Evolutionary conservation across 148 eudicot genomes (phyloP).

Genomic region (Heliamphora exappendiculata): DNA sequence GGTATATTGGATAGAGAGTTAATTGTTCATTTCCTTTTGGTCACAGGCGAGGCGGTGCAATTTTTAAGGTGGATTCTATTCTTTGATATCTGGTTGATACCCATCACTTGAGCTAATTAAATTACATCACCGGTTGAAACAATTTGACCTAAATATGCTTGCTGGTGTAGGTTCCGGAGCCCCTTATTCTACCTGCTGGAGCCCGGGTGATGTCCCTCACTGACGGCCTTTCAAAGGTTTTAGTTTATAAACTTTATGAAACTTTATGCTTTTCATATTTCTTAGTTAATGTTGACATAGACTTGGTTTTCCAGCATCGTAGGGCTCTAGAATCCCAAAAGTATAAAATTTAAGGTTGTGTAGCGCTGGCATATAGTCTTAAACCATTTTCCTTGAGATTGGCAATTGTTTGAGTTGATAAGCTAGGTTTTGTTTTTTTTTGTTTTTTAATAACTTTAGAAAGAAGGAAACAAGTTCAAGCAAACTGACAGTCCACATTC

Average conservation of each 20-base stretch:
- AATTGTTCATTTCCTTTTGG: constrained; percentile 13
- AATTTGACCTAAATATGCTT: constrained; percentile 7
- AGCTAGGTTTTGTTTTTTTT: neutral
- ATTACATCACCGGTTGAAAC: constrained; percentile 2
- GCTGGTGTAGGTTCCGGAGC: constrained; percentile 76
- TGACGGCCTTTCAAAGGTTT: constrained; percentile 91
- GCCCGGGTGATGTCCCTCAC: constrained; percentile 99
- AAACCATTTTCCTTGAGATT: neutral
- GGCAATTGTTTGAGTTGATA: constrained; percentile 1
- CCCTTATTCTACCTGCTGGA: constrained; percentile 94
- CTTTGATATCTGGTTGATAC: constrained; percentile 2
- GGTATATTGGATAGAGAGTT: neutral
- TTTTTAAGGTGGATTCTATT: constrained; percentile 64
- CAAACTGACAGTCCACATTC: neutral
- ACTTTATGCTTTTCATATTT: constrained; percentile 2
- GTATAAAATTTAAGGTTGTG: neutral
- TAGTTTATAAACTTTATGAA: neutral
- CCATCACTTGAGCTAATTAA: constrained; percentile 8
- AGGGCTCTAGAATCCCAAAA: neutral
- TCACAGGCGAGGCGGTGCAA: constrained; percentile 82
- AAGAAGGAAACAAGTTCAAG: neutral
- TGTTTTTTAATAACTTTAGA: neutral
- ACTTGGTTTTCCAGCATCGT: neutral
- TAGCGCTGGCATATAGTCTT: neutral
- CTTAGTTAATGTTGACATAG: neutral